Evolutionary conservation across 345 rosid species (phyloP), one percentile per base, ranked within the genome.

Genomic region (Sisymbrium irio): DNA sequence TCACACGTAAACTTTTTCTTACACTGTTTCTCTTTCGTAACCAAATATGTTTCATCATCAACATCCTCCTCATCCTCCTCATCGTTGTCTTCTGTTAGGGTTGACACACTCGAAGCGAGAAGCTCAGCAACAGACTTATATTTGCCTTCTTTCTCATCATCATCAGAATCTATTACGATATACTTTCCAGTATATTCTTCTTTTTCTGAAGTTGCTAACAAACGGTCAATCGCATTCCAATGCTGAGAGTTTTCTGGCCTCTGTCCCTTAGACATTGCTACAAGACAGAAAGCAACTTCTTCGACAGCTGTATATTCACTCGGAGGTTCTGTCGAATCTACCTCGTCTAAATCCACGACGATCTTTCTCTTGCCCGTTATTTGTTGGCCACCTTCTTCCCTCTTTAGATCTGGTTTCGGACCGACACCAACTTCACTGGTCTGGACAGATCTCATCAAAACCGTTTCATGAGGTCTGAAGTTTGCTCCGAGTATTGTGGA

Each of bases 1-100:
- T 83, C 82, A 39, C 96, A 86, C 62, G 25, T 57, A 67, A 80
- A 85, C 20, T 47, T 69, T 33, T 56, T 65, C 68, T 49, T 59
- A 61, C 63, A 6, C 5, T 25, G 44, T 10, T n/a, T 41, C 9
- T 25, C 49, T 46, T 44, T 69, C n/a, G 27, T 4, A n/a, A 47
- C 63, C 8, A 22, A 33, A n/a, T 45, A 62, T 54, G 4, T 44
- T 11, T 45, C 20, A 17, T 44, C 55, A 9, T 57, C 72, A 7
- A 33, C 65, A 2, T 36, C 70, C 6, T 68, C 70, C 9, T 68
- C 69, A 3, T 40, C 59, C 8, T 35, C 41, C 1, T 51, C 59
- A n/a, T 61, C 64, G 10, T 27, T 50, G 63, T 74, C 69, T 19
- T 30, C 42, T 11, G 15, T 39, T 62, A 61, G n/a, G 61, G 4